Evolutionary conservation across 495 filamentous ascomycete genomes (phyloP), one percentile per base, ranked within the genome.

Genomic region (Pseudomonodictys pantanalensis): DNA sequence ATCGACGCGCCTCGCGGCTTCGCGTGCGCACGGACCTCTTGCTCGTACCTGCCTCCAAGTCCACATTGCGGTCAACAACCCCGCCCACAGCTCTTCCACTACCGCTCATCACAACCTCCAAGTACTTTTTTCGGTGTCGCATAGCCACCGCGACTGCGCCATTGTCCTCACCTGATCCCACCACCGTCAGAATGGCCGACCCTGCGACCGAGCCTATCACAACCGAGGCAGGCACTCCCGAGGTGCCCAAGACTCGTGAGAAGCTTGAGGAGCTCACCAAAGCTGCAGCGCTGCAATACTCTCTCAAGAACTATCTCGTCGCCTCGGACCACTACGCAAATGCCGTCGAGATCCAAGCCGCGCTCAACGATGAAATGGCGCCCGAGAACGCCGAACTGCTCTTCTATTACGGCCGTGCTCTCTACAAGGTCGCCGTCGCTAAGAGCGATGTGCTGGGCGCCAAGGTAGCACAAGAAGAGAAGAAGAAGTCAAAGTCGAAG

Each of bases 391-490:
- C 92, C 15, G 91, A 96, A 67, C 78, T 99, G 26, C 83, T 97
- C 15, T 99, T 91, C 71, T 81, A 87, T 51, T 99, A 99, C 74
- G 93, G 95, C 17, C 88, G 92, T 67, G 86, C 88, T 38, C 79
- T 97, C 15, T 96, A 93, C 78, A 88, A 92, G 68, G 88, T 96
- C 55, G 93, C 91, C 18, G 86, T 97, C 64, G 87, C 82, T 72
- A 96, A 93, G 69, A 96, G 90, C 68, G 92, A 97, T 71, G 92
- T 98, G 25, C 79, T 98, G 29, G 93, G 93, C 58, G 86, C 85
- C 8, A 89, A 87, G 68, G 85, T 92, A 0, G 82, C 86, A 7
- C 77, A 78, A 1, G 85, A 88, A 38, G 57, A 68, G 26, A 68
- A 64, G 30, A 56, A 48, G 84, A 62, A 64, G 66, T 12, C 68